Base-by-base conservation (phyloP, 2,329 filamentous ascomycete species). In the Diaporthe citrichinensis region DNA sequence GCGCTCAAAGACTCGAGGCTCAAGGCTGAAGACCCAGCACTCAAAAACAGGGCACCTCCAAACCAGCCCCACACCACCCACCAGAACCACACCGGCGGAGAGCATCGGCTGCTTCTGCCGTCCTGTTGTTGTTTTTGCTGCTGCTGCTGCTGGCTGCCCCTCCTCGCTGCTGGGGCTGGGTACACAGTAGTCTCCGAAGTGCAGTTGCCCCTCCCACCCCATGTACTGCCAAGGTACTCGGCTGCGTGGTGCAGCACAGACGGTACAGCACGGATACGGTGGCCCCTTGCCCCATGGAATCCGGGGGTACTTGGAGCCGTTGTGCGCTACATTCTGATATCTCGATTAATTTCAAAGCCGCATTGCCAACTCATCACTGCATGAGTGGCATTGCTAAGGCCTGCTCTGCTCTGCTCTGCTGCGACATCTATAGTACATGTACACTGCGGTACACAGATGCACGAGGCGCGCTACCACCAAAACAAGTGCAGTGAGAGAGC, bases 301-400 rank as follows among this genome's bases (percentile, higher is more conserved):
- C 49, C 73, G 57, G 68, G 49, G 73, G 67, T 73, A 75, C 75
- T 44, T 51, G 55, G 49, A 72, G 44, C 62, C 68, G 69, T 72
- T 73, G 55, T 46, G 71, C 58, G 73, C 69, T 72, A 75, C 75
- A 55, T 74, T 71, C 62, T 75, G 73, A 77, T 75, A 81, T 83
- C 65, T 69, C 65, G 65, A 69, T 87, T 87, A 89, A 88, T 88
- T 86, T 88, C 86, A 87, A 89, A 86, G 86, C 81, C 84, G 90
- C 89, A 91, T 84, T 94, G 92, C 91, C 92, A 94, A 90, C 92
- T 92, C 92, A 94, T 93, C 92, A 91, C 84, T 93, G 92, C 92
- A 92, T 94, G 88, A 88, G 87, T 85, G 84, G 84, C 84, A 69
- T 69, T 69, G 65, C 49, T 53, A 79, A 81, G 81, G 80, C 79